Conservation (phyloP, 1,139 yeast genomes). For the Scheffersomyces insectosa region DNA sequence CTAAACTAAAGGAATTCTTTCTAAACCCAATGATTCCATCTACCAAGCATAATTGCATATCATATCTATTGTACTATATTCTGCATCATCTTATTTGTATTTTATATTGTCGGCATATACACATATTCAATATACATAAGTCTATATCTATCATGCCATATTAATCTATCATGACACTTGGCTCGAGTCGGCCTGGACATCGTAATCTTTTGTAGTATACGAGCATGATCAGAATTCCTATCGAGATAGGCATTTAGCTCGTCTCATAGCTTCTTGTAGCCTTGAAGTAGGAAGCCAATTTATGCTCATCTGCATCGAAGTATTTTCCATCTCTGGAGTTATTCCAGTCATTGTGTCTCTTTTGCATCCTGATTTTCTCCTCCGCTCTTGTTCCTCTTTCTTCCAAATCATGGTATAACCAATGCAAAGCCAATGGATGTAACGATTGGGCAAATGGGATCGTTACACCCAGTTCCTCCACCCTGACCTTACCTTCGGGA, state of each 20-base stretch:
- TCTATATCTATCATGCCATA: no score
- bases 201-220: no score
- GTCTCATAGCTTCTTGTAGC: constrained; percentile 36
- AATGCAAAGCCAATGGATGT: constrained; percentile 69
- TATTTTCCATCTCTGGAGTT: constrained; percentile 41
- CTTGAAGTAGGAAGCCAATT: constrained; percentile 49
- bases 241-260: not conserved
- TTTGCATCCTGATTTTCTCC: constrained; percentile 43
- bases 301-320: constrained; percentile 48
- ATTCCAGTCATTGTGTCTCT: constrained; percentile 50
- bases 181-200: no score
- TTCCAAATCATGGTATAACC: constrained; percentile 58
- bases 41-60: not conserved
- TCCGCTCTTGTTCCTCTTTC: constrained; percentile 57
- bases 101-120: no score
- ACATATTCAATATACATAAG: no score
- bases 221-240: constrained; percentile 1
- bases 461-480: constrained; percentile 22
- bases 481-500: constrained; percentile 15
- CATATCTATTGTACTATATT: not conserved
- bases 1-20: no score
- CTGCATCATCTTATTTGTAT: no score
- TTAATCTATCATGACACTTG: no score
- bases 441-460: constrained; percentile 44
- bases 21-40: no score